phyloP scores from a whole-genome alignment of 2,329 filamentous ascomycete genomes.

The Aspergillus latus region DNA sequence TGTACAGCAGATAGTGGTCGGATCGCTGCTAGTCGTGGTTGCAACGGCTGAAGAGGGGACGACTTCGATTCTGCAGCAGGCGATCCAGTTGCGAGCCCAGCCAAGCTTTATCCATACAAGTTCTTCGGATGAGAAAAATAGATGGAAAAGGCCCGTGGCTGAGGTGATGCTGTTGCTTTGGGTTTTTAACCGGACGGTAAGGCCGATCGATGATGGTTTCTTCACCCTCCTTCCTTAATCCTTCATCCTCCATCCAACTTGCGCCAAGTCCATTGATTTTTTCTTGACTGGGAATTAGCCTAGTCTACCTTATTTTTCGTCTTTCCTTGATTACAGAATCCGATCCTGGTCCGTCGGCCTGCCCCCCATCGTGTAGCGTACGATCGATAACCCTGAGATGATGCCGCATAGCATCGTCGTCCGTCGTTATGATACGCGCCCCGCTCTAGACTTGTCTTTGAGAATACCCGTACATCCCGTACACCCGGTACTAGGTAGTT shows the following conservation, averaged over 20 bases:
- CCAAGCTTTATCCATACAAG: too few species aligned
- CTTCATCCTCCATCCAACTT: too few species aligned
- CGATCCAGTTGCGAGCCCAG: constrained; percentile 22
- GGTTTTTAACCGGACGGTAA: too few species aligned
- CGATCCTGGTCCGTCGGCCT: constrained; percentile 17
- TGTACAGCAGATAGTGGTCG: constrained; percentile 17
- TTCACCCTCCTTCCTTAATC: neutral
- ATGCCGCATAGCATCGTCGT: too few species aligned
- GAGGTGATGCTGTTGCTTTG: too few species aligned
- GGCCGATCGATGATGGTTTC: too few species aligned
- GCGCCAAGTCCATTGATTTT: neutral
- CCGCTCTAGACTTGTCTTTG: too few species aligned
- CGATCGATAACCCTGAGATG: constrained; percentile 23
- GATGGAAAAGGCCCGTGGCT: too few species aligned
- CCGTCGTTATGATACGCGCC: too few species aligned
- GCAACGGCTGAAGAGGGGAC: constrained; percentile 18
- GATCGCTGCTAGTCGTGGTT: constrained; percentile 23
- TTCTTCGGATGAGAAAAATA: too few species aligned
- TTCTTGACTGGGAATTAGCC: neutral
- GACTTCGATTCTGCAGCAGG: constrained; percentile 15
- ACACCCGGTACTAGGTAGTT: too few species aligned
- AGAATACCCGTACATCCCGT: too few species aligned
- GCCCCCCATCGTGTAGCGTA: constrained; percentile 22
- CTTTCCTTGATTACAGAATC: constrained; percentile 14
- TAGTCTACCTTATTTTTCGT: neutral